These are phyloP conservation scores for Ustilago cynodontis DNA, from an alignment of 1,284 basidiomycete species.

Conservation along the genomic window DNA sequence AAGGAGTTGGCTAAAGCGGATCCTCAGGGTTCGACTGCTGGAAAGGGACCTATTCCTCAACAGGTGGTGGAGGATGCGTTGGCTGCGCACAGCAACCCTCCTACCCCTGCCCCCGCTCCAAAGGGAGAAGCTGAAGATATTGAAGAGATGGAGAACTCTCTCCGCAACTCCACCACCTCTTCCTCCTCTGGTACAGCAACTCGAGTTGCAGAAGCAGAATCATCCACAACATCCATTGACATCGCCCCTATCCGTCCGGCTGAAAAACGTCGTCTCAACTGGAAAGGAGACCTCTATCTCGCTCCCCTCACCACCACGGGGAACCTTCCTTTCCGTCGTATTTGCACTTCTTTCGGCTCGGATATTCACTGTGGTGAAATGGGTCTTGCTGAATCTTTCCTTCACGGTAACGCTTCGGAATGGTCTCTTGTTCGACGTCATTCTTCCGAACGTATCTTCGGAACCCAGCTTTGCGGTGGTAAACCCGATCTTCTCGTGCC, in stretches of 20 bases:
- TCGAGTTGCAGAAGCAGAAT: conserved; percentile 27
- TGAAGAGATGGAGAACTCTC: conserved; percentile 57
- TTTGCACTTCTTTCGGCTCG: conserved; percentile 87
- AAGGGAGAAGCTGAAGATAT: conserved; percentile 47
- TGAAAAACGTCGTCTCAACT: conserved; percentile 89
- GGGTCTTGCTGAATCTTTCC: conserved; percentile 71
- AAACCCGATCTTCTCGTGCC: conserved; percentile 78
- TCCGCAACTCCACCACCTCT: conserved; percentile 33
- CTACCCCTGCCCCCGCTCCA: conserved; percentile 72
- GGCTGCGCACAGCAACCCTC: conserved; percentile 59
- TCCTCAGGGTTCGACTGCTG: conserved; percentile 29
- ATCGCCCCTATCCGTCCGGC: conserved; percentile 76
- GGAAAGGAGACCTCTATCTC: conserved; percentile 87
- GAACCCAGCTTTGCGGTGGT: conserved; percentile 79
- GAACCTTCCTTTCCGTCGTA: conserved; percentile 91
- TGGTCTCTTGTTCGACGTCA: conserved; percentile 73
- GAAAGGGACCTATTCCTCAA: conserved; percentile 40
- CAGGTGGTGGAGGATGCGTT: conserved; percentile 22
- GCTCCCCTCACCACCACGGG: conserved; percentile 96
- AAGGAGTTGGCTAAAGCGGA: conserved; percentile 28
- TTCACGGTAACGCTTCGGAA: conserved; percentile 59
- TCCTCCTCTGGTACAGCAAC: too few relatives aligned
- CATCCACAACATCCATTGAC: conserved; percentile 52
- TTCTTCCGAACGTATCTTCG: conserved; percentile 88
- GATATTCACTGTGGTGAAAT: conserved; percentile 96